phyloP scores from a whole-genome alignment of 2,329 filamentous ascomycete genomes.

The Drechslerella coelobrocha region DNA sequence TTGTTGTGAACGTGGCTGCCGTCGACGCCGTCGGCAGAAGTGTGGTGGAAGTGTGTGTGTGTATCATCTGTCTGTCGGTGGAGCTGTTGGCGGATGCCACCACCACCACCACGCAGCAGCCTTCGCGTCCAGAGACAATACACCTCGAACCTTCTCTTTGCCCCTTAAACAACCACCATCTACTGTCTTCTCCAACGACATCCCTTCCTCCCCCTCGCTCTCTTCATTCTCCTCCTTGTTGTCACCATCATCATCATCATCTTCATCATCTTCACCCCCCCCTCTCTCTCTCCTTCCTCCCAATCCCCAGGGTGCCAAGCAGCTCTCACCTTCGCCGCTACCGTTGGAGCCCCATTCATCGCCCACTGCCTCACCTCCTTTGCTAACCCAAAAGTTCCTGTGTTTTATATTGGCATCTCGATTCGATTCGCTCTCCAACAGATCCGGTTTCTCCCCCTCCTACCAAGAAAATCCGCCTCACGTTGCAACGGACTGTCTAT shows the following conservation, averaged over 20 bases:
- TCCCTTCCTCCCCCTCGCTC: too few relatives aligned
- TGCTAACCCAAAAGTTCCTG: background rate
- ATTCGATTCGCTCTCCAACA: background rate
- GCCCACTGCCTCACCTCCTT: too few relatives aligned
- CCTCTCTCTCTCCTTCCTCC: background rate
- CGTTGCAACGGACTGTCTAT: background rate
- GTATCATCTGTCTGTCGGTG: background rate
- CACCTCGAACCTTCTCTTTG: slow-evolving; percentile 1
- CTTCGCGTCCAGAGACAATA: background rate
- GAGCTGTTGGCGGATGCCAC: background rate
- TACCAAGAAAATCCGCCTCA: background rate
- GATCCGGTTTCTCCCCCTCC: background rate
- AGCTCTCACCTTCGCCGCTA: background rate
- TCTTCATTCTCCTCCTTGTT: slow-evolving; percentile 9
- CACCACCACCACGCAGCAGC: background rate
- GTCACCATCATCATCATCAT: background rate
- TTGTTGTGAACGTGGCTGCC: background rate
- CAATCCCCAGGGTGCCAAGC: background rate
- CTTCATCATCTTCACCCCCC: slow-evolving; percentile 1
- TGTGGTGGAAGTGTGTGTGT: too few relatives aligned
- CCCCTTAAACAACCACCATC: background rate
- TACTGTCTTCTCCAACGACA: too few relatives aligned
- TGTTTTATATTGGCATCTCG: background rate
- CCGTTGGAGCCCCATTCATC: too few relatives aligned
- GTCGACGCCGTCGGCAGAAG: background rate